Evolutionary conservation across 2,329 filamentous ascomycete species (phyloP), one percentile per base, ranked within the genome.

Genomic region (Leptographium flavum): DNA sequence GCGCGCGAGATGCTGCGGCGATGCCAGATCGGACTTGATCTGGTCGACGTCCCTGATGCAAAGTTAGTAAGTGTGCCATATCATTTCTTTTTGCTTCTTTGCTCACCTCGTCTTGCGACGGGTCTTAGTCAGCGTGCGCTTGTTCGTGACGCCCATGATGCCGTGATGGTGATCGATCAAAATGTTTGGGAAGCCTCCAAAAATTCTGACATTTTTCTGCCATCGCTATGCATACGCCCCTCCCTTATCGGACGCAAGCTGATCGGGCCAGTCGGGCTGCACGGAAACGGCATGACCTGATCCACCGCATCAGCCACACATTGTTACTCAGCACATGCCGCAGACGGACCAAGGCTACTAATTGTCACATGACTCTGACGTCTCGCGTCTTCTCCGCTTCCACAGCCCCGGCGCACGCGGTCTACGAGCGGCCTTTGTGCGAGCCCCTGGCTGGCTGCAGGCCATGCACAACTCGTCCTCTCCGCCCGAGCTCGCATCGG

Each of bases 41-140:
- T 96, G 88, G 63, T 98, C 92, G 57, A 95, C 72, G 63, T 94
- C 90, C 63, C 92, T 92, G 57, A n/a, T 23, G 2, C 9, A 22
- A 21, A 19, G 43, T 28, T 11, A 28, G 27, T 7, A 28, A 9
- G 8, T 27, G 25, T 5, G 25, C n/a, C n/a, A n/a, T n/a, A n/a
- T 27, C 25, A 10, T 27, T 5, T 27, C 25, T 27, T 6, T 6
- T 27, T 27, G 10, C 5, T 5, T 27, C 25, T 27, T 27, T 5
- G 5, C 22, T 21, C 64, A 81, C 81, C 81, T 77, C 19, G 73
- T 78, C 57, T 79, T 76, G 51, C 82, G 74, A 62, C 84, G 76
- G 4, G 82, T 88, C 65, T 88, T 88, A 46, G 76, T 79, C 51
- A 79, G 70, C n/a, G 76, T 80, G 39, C 71, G 68, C 58, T 79